These are phyloP conservation scores for Entophlyctis luteolus DNA, from an alignment of 192 early-diverging fungal genomes.

Conservation along the genomic window DNA sequence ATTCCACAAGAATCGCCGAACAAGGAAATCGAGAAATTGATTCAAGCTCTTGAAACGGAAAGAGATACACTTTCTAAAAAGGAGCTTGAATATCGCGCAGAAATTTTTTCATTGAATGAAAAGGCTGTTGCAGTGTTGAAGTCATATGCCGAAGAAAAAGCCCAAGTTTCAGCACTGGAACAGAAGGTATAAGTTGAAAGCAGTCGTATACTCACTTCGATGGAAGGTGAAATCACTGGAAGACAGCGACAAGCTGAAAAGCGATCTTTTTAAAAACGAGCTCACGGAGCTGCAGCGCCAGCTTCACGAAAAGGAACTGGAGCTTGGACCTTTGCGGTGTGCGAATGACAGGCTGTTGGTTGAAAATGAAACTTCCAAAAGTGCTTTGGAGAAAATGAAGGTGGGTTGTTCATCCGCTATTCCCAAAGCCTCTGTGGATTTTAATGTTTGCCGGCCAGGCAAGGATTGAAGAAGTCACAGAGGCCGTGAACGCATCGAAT, in stretches of 20 bases:
- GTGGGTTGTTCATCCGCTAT: too few relatives aligned
- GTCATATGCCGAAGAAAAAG: neutral
- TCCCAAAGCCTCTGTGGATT: too few relatives aligned
- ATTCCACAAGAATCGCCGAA: neutral
- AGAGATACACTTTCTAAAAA: slow-evolving; percentile 26
- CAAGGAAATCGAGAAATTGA: slow-evolving; percentile 27
- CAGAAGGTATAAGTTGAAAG: neutral
- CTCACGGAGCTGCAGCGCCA: neutral
- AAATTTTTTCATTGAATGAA: slow-evolving; percentile 33
- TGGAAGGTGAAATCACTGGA: slow-evolving; percentile 2
- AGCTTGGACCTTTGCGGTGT: too few relatives aligned
- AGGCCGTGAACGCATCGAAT: too few relatives aligned
- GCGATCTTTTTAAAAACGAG: neutral
- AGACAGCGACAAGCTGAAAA: neutral
- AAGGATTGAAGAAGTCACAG: too few relatives aligned
- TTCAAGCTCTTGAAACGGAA: slow-evolving; percentile 38
- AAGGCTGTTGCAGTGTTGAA: slow-evolving; percentile 13
- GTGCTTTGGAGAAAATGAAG: too few relatives aligned
- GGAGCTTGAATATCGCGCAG: slow-evolving; percentile 28
- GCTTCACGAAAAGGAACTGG: too few relatives aligned
- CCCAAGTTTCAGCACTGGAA: neutral
- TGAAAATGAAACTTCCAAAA: too few relatives aligned
- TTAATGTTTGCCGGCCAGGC: too few relatives aligned
- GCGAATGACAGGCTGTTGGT: too few relatives aligned
- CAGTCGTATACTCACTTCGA: too few relatives aligned